Evolutionary conservation across 192 early-diverging fungal genomes (phyloP), one percentile per base, ranked within the genome.

Genomic region (Haplosporangium gracile): DNA sequence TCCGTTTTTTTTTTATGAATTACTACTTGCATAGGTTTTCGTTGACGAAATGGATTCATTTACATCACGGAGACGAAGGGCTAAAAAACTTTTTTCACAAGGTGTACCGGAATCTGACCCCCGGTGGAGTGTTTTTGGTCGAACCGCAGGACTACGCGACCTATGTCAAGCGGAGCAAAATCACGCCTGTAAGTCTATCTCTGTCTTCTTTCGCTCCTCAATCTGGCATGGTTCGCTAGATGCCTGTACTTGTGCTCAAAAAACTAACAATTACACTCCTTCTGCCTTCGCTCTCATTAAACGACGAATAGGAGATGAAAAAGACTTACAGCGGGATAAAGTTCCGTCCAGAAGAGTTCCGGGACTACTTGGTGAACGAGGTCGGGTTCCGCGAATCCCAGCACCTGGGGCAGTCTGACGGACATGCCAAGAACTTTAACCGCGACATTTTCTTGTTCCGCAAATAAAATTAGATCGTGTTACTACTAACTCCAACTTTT

Each of bases 1-100:
- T 2, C 36, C 36, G 36, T 39, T 29, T 53, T 42, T 22, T 43
- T 71, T 53, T 51, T 60, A 75, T 78, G 38, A n/a, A 45, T 47
- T 43, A n/a, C 38, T 24, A 3, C 20, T 13, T 1, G 20, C 51
- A 0, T 80, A 90, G 91, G 0, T 88, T 97, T 18, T 92, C 91
- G 43, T 83, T 97, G 32, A 93, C 93, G 11, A 97, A 97, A 80
- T 96, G 95, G 95, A 95, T 97, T 65, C 96, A 97, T 72, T 84
- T 97, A 24, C 91, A 94, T 78, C 76, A 91, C 29, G 95, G 95
- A 1, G 96, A 97, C 77, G 78, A 83, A 11, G 95, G 95, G 3
- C 51, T 97, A 16, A 83, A 91, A 47, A 55, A 70, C 36, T 96
- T 96, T 69, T 96, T 97, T 77, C 77, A 87, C 57, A 95, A 93